Conservation (phyloP, 768 basidiomycete genomes). For the Hortiboletus campestris region DNA sequence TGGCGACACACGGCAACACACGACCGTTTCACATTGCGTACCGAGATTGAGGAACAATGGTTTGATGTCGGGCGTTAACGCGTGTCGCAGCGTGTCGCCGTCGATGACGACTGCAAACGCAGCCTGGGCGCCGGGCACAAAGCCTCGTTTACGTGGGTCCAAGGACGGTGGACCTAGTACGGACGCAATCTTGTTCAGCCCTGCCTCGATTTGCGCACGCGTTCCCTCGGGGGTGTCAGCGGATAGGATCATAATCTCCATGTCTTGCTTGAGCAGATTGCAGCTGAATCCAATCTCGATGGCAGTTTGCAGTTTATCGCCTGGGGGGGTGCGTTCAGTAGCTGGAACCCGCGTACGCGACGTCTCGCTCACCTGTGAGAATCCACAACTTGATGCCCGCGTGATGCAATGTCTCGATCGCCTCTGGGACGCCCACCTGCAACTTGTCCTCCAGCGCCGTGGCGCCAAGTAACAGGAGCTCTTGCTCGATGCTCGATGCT, state of each 20-base stretch:
- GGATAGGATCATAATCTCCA: slow-evolving; percentile 97
- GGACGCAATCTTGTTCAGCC: slow-evolving; percentile 91
- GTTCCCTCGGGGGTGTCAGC: slow-evolving; percentile 75
- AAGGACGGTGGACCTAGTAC: slow-evolving; percentile 72
- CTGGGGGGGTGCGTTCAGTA: slow-evolving; percentile 33
- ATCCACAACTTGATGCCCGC: slow-evolving; percentile 99
- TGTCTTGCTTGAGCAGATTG: slow-evolving; percentile 88
- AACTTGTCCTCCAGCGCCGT: slow-evolving; percentile 97
- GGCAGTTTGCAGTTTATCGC: slow-evolving; percentile 97
- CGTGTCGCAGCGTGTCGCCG: slow-evolving; percentile 86
- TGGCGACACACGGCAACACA: slow-evolving; percentile 96
- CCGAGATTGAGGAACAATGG: slow-evolving; percentile 86
- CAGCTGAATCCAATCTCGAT: slow-evolving; percentile 97
- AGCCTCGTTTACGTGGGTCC: slow-evolving; percentile 62
- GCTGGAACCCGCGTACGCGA: not conserved
- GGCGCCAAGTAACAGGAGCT: slow-evolving; percentile 82
- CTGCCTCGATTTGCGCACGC: slow-evolving; percentile 85
- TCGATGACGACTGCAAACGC: slow-evolving; percentile 96
- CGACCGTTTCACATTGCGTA: slow-evolving; percentile 96
- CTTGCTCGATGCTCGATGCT: slow-evolving; percentile 79
- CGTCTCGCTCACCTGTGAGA: slow-evolving; percentile 65
- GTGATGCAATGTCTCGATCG: slow-evolving; percentile 85
- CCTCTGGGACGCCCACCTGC: slow-evolving; percentile 95
- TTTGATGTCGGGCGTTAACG: slow-evolving; percentile 75
- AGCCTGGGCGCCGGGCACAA: slow-evolving; percentile 59